Evolutionary conservation across 768 basidiomycete species (phyloP), one percentile per base, ranked within the genome.

Genomic region (Phaeotremella skinneri): DNA sequence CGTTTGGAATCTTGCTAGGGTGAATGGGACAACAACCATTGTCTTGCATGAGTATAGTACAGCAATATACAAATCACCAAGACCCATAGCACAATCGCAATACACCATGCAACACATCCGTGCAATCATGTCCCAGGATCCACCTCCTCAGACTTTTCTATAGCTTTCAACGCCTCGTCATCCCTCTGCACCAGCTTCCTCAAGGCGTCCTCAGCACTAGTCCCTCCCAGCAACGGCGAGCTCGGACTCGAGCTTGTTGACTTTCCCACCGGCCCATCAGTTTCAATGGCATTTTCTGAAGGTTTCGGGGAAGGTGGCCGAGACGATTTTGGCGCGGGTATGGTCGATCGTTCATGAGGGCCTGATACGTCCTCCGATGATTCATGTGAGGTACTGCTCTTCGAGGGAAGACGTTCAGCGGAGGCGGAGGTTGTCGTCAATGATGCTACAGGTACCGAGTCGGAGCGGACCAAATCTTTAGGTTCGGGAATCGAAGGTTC

Each of bases 171-270:
- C 45, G 32, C n/a, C 17, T 48, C 51, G 9, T 56, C 56, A 23
- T 68, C 61, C 39, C 53, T 59, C 27, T 45, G 30, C 6, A 58
- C 61, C 11, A 68, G 20, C n/a, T 49, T 49, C 39, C 67, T 55
- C 43, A 68, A 32, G 7, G 67, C 59, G 45, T 57, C 37, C 45
- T 68, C 67, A 6, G 67, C 67, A 9, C 14, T 45, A 26, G 66
- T 64, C 45, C 48, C 14, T 17, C 55, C 45, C 13, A 20, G 7
- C 13, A 20, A 7, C 9, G 21, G 43, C 6, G 43, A 45, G 17
- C 9, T 17, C 9, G 34, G n/a, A n/a, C n/a, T 48, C 42, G 49
- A 32, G 29, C 17, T 55, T 47, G 45, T 29, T 30, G 20, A 30
- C 17, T 1, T 49, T n/a, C 20, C 29, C 14, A 2, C 11, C n/a